phyloP scores from a whole-genome alignment of 495 filamentous ascomycete genomes.

The Neurospora hispaniola region DNA sequence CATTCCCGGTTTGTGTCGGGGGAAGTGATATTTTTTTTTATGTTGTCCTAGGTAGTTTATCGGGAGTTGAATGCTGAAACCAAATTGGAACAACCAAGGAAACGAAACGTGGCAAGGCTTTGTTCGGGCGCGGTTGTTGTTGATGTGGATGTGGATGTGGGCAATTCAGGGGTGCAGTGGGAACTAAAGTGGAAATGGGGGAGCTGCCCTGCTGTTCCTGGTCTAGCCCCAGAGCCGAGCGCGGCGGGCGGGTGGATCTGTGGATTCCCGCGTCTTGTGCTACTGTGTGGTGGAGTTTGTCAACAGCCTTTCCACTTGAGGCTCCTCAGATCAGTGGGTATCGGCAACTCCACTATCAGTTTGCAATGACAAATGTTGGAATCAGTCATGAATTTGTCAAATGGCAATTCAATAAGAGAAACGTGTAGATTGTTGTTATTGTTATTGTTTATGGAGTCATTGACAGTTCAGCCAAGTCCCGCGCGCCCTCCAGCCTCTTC shows the following conservation, averaged over 20 bases:
- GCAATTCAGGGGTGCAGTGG: neutral
- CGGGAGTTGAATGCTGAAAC: neutral
- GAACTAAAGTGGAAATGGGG: neutral
- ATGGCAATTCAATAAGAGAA: too few species aligned
- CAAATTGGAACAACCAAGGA: neutral
- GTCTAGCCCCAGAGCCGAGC: neutral
- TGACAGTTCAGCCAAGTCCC: neutral
- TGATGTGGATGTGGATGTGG: neutral
- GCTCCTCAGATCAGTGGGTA: neutral
- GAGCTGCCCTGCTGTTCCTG: neutral
- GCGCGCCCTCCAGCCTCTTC: neutral
- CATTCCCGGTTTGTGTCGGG: conserved; percentile 11
- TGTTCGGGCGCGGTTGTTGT: neutral
- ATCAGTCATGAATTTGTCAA: neutral
- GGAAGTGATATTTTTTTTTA: too few species aligned
- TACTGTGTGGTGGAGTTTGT: neutral
- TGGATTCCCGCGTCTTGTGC: neutral
- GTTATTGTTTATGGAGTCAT: neutral
- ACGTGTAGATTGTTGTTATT: neutral
- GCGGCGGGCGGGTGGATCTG: neutral
- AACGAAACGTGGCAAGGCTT: neutral
- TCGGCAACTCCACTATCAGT: neutral
- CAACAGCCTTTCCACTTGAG: neutral
- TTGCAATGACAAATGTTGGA: neutral
- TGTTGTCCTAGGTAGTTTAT: too few species aligned